Conservation (phyloP, 73 alveolate genomes). For the Stentor coeruleus region DNA sequence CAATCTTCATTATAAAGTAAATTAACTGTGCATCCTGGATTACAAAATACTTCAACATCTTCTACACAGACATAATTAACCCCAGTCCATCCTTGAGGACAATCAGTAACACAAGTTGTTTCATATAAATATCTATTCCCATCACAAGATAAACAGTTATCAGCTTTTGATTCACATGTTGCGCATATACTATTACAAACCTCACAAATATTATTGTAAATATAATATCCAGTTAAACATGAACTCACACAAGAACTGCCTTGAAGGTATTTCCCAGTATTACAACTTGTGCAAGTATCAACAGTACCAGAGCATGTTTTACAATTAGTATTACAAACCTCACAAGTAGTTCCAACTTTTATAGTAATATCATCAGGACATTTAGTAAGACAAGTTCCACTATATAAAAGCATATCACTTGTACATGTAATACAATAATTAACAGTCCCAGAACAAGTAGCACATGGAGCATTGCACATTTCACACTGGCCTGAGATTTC, state of each 20-base stretch:
- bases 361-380: constrained; percentile 1
- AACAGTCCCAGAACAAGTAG: constrained; percentile 4
- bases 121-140: not conserved
- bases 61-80: not conserved
- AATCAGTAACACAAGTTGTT: not conserved
- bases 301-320: not conserved
- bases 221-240: not conserved
- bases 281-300: not conserved
- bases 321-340: not conserved
- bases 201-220: not conserved
- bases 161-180: not conserved
- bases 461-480: not conserved
- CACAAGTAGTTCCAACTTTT: not conserved
- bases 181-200: not conserved
- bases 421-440: not conserved
- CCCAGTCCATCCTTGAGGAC: constrained; percentile 7
- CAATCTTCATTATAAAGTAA: not conserved
- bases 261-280: not conserved
- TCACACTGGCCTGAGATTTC: not conserved
- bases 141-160: not conserved
- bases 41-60: not conserved
- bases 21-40: not conserved
- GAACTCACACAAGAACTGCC: not conserved
- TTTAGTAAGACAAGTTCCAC: not conserved
- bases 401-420: not conserved